Base-by-base conservation (phyloP, 2,329 filamentous ascomycete genomes). In the Fusarium phyllophilum region DNA sequence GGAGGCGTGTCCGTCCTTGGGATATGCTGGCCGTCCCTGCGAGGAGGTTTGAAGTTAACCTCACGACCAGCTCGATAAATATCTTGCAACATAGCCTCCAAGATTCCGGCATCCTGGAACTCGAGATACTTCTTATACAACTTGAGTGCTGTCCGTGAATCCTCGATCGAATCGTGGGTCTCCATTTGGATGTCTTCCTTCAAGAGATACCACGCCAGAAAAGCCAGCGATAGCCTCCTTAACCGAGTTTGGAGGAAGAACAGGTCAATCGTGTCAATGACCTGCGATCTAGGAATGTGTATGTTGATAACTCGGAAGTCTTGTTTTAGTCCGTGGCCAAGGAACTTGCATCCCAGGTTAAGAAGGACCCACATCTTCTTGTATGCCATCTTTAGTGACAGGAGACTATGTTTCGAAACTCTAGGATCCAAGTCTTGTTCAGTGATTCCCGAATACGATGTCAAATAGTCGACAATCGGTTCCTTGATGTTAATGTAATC, bases 221-320 rank as follows among this genome's bases (percentile, higher is more conserved):
- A 98, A 34, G 96, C 93, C 26, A 99, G 87, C 13, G 93, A 96
- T 5, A 99, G 89, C 79, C 95, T 96, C n/a, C 97, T 91, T 60
- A 94, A 89, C 38, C 94, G 92, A 22, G 90, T 88, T 63, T 92
- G 91, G 66, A 97, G 91, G 83, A 93, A 97, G 85, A 97, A 98
- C 4, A 97, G 87, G 73, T 97, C 93, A 75, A 95, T 95, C 0
- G 97, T 99, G 83, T 99, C 96, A 62, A 99, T 94, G 41, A 97
- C 93, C 81, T 99, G 96, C 8, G 89, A 83, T 80, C 92, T 94
- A 3, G 97, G 96, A 0, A 99, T 93, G 81, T 98, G 94, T 63
- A 99, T 98, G 82, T 99, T 99, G 83, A 97, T 97, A 63, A 97
- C 97, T 60, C 96, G 94, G 84, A 99, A 98, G 83, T 99, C 96